Percentiles rank a stretch among this genome's conserved stretches.
Evolutionary conservation across 2,329 filamentous ascomycete species (phyloP).

Genomic region (Claviceps pusilla): DNA sequence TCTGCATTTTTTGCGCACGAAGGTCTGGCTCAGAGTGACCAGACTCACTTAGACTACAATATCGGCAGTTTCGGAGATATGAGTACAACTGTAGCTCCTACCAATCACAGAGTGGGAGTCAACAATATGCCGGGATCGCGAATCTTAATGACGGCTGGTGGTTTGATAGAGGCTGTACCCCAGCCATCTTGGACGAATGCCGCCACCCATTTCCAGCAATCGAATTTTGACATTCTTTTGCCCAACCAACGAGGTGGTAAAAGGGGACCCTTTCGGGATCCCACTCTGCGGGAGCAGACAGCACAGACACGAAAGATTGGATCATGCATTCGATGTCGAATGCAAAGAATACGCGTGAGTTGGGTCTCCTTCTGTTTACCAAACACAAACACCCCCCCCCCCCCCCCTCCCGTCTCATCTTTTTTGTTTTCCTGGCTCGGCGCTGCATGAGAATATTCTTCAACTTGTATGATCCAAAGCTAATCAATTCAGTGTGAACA

Average conservation of each 20-base stretch:
- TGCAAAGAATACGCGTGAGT: constrained; percentile 47
- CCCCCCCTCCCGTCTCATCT: not conserved
- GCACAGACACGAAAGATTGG: constrained; percentile 42
- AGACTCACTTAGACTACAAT: not conserved
- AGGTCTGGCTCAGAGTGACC: not conserved
- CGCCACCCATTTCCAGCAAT: constrained; percentile 8
- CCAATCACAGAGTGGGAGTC: not conserved
- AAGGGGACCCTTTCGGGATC: constrained; percentile 40
- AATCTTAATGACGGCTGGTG: not conserved
- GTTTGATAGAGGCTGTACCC: not conserved
- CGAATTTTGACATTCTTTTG: constrained; percentile 15
- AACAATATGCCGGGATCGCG: not conserved
- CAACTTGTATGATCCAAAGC: not conserved
- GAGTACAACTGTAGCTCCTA: not conserved
- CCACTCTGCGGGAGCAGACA: constrained; percentile 35
- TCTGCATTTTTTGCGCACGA: not conserved
- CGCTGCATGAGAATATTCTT: not conserved
- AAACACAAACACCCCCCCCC: too few relatives aligned
- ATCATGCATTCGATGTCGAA: constrained; percentile 44
- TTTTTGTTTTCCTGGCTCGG: not conserved
- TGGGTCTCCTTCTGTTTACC: not conserved
- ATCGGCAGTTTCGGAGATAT: not conserved
- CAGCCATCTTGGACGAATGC: constrained; percentile 1
- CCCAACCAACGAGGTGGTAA: constrained; percentile 21
- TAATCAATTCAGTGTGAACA: constrained; percentile 32